Evolutionary conservation across 345 rosid genomes (phyloP).

Genomic region (Lepidium sativum): DNA sequence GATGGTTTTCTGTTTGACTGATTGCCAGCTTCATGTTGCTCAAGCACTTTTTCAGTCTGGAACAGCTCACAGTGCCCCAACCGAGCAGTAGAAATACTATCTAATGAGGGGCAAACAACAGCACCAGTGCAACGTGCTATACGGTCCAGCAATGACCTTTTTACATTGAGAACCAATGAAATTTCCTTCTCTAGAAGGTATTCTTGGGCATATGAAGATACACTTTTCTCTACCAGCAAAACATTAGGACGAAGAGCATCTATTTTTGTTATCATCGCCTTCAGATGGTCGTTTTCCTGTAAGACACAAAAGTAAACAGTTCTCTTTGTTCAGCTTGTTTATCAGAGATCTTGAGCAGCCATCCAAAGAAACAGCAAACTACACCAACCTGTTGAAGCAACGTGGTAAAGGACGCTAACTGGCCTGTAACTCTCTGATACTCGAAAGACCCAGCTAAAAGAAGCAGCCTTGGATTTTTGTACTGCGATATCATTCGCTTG

Average conservation of each 20-base stretch:
- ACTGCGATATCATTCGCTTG: constrained; percentile 97
- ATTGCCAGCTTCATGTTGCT: constrained; percentile 61
- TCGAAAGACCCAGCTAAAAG: constrained; percentile 93
- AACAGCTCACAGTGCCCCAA: constrained; percentile 89
- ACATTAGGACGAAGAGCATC: constrained; percentile 93
- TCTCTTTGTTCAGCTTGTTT: neutral
- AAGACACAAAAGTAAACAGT: constrained; percentile 11
- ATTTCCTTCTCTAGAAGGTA: constrained; percentile 81
- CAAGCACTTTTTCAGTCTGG: constrained; percentile 58
- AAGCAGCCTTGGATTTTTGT: constrained; percentile 80
- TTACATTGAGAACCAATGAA: constrained; percentile 84
- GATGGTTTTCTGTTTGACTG: constrained; percentile 65
- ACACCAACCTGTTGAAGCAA: constrained; percentile 72
- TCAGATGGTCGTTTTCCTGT: constrained; percentile 88
- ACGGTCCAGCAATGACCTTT: constrained; percentile 71
- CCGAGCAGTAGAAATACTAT: constrained; percentile 45
- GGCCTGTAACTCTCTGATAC: constrained; percentile 69
- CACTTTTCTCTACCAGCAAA: constrained; percentile 89
- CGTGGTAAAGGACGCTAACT: constrained; percentile 83
- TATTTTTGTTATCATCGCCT: constrained; percentile 69
- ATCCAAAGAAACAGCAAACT: constrained; percentile 4
- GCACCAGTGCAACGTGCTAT: constrained; percentile 95
- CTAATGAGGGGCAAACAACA: constrained; percentile 57
- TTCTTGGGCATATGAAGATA: constrained; percentile 76
- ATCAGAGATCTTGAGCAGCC: neutral